Conservation (phyloP, 129 eudicot genomes). For the Flaveria linearis region DNA sequence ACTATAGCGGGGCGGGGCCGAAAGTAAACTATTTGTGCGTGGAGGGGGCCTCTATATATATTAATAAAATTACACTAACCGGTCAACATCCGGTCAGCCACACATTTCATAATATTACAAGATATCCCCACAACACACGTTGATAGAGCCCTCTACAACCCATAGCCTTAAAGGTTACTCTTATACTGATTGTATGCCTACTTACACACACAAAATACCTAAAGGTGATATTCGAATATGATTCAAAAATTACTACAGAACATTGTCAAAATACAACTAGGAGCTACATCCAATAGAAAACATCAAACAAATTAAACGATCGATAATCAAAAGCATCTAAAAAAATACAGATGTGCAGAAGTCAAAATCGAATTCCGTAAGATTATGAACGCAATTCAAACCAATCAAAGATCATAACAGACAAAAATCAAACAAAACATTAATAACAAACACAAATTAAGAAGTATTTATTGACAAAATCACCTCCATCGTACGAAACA, state of each 20-base stretch:
- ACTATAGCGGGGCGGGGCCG: no score
- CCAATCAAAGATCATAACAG: slow-evolving; percentile 6
- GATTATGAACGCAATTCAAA: background rate
- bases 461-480: background rate
- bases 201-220: background rate
- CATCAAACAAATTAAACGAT: background rate
- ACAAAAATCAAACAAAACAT: background rate
- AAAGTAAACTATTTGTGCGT: no score
- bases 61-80: no score
- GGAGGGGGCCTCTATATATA: no score
- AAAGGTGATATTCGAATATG: background rate
- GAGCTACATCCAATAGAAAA: background rate
- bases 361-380: slow-evolving; percentile 9
- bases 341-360: background rate
- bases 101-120: no score
- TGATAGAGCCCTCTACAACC: no score
- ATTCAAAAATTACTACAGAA: background rate
- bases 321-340: background rate
- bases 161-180: no score
- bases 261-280: background rate
- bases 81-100: no score
- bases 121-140: no score
- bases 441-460: background rate
- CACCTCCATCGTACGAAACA: slow-evolving; percentile 68
- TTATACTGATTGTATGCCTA: background rate